Percentiles rank a stretch among this genome's conserved stretches.
These are phyloP conservation scores for Canavalia gladiata DNA, from an alignment of 306 rosid species.

Conservation along the genomic window DNA sequence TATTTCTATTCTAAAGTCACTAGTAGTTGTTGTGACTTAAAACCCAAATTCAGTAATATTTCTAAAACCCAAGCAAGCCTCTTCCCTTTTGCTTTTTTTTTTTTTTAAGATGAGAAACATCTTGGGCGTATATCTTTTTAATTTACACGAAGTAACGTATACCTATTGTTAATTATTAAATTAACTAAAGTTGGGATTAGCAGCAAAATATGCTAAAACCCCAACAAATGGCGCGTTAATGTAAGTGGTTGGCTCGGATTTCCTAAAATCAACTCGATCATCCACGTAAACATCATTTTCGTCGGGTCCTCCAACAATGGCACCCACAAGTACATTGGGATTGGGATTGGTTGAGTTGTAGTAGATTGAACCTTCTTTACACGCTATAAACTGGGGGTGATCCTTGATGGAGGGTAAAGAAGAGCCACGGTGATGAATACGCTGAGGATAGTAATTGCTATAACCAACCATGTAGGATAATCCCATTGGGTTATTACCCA, in stretches of 20 bases:
- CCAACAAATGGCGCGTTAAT: conserved; percentile 95
- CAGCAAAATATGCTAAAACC: conserved; percentile 71
- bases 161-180: background rate
- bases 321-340: conserved; percentile 77
- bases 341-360: conserved; percentile 74
- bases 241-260: conserved; percentile 88
- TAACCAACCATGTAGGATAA: conserved; percentile 93
- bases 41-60: background rate
- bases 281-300: conserved; percentile 73
- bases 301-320: conserved; percentile 86
- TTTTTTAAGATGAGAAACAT: conserved; percentile 66
- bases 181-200: conserved; percentile 61
- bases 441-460: conserved; percentile 64
- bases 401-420: conserved; percentile 78
- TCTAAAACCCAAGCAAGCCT: conserved; percentile 45
- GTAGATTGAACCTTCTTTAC: conserved; percentile 76
- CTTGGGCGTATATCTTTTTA: conserved; percentile 14
- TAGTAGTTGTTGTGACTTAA: conserved; percentile 8
- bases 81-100: conserved; percentile 53
- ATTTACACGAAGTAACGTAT: conserved; percentile 37
- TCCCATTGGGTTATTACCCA: conserved; percentile 84
- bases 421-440: conserved; percentile 89
- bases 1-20: conserved; percentile 34
- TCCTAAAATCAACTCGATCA: conserved; percentile 71
- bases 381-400: conserved; percentile 66